phyloP scores from a whole-genome alignment of 192 early-diverging fungal species.

The Funneliformis geosporum region DNA sequence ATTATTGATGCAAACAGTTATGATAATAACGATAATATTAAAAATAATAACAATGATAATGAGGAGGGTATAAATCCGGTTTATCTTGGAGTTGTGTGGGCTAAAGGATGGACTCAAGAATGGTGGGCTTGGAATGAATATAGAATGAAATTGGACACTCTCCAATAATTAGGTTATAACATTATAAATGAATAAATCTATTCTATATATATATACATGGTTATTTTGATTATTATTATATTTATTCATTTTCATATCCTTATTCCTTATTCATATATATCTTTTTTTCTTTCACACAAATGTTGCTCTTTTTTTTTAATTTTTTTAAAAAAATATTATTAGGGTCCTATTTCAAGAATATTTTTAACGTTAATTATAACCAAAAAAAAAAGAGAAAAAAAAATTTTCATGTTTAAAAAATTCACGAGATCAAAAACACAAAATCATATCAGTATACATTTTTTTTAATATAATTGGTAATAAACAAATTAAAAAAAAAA shows the following conservation, averaged over 20 bases:
- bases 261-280: background rate
- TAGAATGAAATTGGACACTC: slow-evolving; percentile 30
- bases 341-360: background rate
- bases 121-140: slow-evolving; percentile 34
- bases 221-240: background rate
- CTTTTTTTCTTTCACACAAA: background rate
- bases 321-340: background rate
- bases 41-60: background rate
- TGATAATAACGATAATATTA: background rate
- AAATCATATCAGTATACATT: too few species aligned
- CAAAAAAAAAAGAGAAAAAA: too few species aligned
- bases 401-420: too few species aligned
- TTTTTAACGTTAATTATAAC: too few species aligned
- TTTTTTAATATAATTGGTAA: too few species aligned
- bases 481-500: too few species aligned
- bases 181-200: background rate
- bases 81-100: slow-evolving; percentile 30
- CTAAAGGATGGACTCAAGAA: slow-evolving; percentile 33
- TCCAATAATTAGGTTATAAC: background rate
- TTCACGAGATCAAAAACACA: too few species aligned
- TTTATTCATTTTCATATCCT: background rate
- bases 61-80: background rate
- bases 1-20: background rate
- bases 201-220: background rate
- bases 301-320: background rate